phyloP scores from a whole-genome alignment of 371 early-diverging fungal genomes.

The Rhizopus sp. region DNA sequence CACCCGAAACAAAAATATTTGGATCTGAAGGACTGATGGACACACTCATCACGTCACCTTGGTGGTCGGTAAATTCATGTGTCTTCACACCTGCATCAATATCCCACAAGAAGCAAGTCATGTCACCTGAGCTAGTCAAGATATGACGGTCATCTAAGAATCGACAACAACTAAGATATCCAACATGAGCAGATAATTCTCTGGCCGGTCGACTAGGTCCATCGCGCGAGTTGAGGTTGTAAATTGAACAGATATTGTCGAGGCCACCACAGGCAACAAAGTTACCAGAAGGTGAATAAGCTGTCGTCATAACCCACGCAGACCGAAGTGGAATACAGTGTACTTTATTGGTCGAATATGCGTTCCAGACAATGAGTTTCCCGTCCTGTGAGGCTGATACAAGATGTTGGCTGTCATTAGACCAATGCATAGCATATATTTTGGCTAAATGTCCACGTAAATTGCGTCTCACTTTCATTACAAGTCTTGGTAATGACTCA shows the following conservation, averaged over 20 bases:
- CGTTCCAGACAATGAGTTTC: conserved; percentile 98
- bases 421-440: conserved; percentile 99
- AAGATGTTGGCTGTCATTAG: conserved; percentile 87
- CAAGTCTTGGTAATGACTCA: conserved; percentile 89
- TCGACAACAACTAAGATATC: conserved; percentile 96
- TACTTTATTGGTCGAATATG: conserved; percentile 95
- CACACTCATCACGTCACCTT: conserved; percentile 94
- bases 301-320: conserved; percentile 99
- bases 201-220: conserved; percentile 92
- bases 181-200: conserved; percentile 93
- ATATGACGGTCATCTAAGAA: conserved; percentile 95
- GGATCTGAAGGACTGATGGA: conserved; percentile 74
- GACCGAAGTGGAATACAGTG: conserved; percentile 98
- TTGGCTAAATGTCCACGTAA: conserved; percentile 97
- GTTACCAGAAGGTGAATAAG: conserved; percentile 95
- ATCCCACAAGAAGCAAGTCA: conserved; percentile 98
- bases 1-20: conserved; percentile 95
- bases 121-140: conserved; percentile 93
- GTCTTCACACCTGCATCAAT: conserved; percentile 95
- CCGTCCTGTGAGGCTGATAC: conserved; percentile 98
- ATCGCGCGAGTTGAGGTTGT: conserved; percentile 90
- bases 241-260: conserved; percentile 96
- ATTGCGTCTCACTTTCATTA: conserved; percentile 92
- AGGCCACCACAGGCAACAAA: conserved; percentile 98
- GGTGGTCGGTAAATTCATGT: conserved; percentile 93